These are phyloP conservation scores for Starmerella scarabaei DNA, from an alignment of 805 yeast species.

Conservation along the genomic window DNA sequence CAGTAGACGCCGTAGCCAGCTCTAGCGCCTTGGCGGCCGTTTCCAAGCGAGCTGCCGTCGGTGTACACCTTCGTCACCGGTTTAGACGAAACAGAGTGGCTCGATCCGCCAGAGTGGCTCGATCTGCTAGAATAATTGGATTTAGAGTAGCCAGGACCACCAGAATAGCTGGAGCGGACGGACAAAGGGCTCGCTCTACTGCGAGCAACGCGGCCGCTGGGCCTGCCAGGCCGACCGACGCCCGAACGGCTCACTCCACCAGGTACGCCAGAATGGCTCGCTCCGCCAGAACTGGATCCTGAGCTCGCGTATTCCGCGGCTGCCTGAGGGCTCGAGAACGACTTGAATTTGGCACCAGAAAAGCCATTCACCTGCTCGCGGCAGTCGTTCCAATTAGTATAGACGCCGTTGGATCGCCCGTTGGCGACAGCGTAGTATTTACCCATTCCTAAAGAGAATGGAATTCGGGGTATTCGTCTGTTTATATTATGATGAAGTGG, in stretches of 20 bases:
- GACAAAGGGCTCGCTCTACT: too few relatives aligned
- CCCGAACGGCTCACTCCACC: not conserved
- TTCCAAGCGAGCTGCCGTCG: conserved; percentile 65
- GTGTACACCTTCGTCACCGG: conserved; percentile 35
- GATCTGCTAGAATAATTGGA: not conserved
- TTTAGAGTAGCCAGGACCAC: not conserved
- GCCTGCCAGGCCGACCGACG: too few relatives aligned
- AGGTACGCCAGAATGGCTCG: not conserved
- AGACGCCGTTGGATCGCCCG: conserved; percentile 49
- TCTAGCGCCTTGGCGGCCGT: conserved; percentile 34
- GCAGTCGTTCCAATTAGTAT: conserved; percentile 41
- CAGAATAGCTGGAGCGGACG: not conserved
- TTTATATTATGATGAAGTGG: too few relatives aligned
- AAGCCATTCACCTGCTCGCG: conserved; percentile 40
- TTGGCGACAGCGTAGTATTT: conserved; percentile 42
- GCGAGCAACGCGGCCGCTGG: too few relatives aligned
- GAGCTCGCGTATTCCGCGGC: conserved; percentile 37
- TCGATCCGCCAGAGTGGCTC: not conserved
- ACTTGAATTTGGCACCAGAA: conserved; percentile 44
- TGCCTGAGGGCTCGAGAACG: conserved; percentile 36
- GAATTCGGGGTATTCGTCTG: too few relatives aligned
- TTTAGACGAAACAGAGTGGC: not conserved
- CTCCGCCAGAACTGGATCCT: not conserved
- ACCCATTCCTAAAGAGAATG: conserved; percentile 1
- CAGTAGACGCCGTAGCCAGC: conserved; percentile 72